Conservation (phyloP, 2,329 filamentous ascomycete species). For the Diaporthe amygdali region DNA sequence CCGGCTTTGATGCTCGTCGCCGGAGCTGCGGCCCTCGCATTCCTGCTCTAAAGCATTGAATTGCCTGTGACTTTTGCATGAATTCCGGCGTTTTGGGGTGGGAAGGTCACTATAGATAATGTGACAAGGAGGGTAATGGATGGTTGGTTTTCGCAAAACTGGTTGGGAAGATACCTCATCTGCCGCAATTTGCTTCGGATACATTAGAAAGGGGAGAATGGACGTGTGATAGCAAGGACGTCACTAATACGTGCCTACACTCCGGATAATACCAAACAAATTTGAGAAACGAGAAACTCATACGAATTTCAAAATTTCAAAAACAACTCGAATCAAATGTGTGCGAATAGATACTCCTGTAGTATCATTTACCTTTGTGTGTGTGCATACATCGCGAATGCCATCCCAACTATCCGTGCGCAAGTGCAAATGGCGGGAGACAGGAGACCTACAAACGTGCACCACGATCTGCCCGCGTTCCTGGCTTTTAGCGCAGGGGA, state of each 20-base stretch:
- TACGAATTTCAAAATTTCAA: not conserved
- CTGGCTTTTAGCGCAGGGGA: not conserved
- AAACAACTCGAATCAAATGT: not conserved
- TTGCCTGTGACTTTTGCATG: not conserved
- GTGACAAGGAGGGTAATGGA: not conserved
- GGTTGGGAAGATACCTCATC: constrained; percentile 14
- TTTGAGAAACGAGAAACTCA: not conserved
- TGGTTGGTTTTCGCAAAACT: not conserved
- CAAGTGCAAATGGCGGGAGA: not conserved
- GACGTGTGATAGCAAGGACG: not conserved
- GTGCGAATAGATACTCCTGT: not conserved
- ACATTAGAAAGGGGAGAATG: not conserved
- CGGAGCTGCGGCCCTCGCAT: constrained; percentile 17
- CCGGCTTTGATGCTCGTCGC: constrained; percentile 9
- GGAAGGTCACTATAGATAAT: not conserved
- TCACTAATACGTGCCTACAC: not conserved
- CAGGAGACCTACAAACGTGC: not conserved
- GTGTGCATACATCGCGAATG: not conserved
- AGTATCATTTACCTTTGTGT: no score
- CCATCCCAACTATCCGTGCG: no score
- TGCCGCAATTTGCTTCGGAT: constrained; percentile 8
- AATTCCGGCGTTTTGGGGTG: not conserved
- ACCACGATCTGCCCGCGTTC: not conserved
- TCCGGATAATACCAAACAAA: not conserved
- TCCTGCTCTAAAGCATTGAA: constrained; percentile 1